Evolutionary conservation across 2,329 filamentous ascomycete species (phyloP).

Genomic region (Endocalyx cinctus): DNA sequence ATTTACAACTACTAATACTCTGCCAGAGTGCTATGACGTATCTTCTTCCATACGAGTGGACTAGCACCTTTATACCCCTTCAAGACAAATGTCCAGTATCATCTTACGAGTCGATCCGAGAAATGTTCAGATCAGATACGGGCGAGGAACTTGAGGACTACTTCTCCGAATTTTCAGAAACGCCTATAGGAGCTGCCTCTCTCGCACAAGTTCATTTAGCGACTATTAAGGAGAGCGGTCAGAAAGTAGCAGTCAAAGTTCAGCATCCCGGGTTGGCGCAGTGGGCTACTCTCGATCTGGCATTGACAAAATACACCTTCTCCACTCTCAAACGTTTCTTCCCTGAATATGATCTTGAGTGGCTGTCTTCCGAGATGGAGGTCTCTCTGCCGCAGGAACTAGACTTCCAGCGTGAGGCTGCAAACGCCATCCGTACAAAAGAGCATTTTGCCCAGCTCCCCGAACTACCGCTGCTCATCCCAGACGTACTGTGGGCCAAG

Average conservation of each 20-base stretch:
- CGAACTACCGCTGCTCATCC: slow-evolving; percentile 78
- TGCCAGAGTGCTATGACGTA: slow-evolving; percentile 86
- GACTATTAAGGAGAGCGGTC: slow-evolving; percentile 72
- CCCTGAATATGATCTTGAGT: slow-evolving; percentile 95
- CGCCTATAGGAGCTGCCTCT: slow-evolving; percentile 87
- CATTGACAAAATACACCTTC: slow-evolving; percentile 84
- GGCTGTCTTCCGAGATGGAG: slow-evolving; percentile 93
- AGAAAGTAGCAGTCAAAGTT: slow-evolving; percentile 91
- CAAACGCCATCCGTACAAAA: slow-evolving; percentile 75
- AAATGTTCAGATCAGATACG: slow-evolving; percentile 83
- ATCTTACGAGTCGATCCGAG: slow-evolving; percentile 77
- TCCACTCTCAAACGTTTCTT: slow-evolving; percentile 87
- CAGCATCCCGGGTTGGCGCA: slow-evolving; percentile 87
- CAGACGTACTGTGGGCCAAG: slow-evolving; percentile 83
- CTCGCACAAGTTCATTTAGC: slow-evolving; percentile 93
- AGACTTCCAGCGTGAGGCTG: slow-evolving; percentile 80
- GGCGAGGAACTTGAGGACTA: slow-evolving; percentile 72
- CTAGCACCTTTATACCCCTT: slow-evolving; percentile 87
- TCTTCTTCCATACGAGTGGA: slow-evolving; percentile 86
- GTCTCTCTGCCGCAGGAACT: slow-evolving; percentile 84
- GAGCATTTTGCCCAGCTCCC: slow-evolving; percentile 74
- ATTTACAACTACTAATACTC: slow-evolving; percentile 16
- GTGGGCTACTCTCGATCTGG: slow-evolving; percentile 85
- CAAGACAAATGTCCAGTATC: slow-evolving; percentile 96
- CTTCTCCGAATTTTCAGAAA: slow-evolving; percentile 77